These are phyloP conservation scores for Leishmania turanica DNA, from an alignment of 208 protist genomes.

Conservation along the genomic window DNA sequence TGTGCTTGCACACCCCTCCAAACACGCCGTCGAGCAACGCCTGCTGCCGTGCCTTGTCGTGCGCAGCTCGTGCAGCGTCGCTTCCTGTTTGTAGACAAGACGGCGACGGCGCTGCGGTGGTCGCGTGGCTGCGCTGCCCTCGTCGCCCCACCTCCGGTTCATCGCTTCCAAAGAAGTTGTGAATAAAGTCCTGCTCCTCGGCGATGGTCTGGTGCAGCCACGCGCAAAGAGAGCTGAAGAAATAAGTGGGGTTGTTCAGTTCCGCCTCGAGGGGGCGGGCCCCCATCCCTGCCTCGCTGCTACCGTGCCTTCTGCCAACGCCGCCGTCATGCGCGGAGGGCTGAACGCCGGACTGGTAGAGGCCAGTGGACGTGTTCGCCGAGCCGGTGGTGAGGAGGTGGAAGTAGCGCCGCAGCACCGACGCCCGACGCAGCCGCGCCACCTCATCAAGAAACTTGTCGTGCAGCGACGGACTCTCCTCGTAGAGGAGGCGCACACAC, in stretches of 20 bases:
- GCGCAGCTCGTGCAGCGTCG: constrained; percentile 8
- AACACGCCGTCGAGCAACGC: constrained; percentile 63
- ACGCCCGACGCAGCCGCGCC: constrained; percentile 60
- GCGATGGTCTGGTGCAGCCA: constrained; percentile 88
- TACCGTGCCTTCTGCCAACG: not conserved
- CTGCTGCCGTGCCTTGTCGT: constrained; percentile 21
- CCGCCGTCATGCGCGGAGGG: constrained; percentile 8
- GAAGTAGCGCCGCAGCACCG: constrained; percentile 83
- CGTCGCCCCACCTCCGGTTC: not conserved
- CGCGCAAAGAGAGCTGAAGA: constrained; percentile 84
- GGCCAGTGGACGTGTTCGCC: constrained; percentile 49
- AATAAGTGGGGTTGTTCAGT: constrained; percentile 77
- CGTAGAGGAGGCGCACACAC: constrained; percentile 59
- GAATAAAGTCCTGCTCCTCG: constrained; percentile 79
- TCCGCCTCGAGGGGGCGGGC: constrained; percentile 78
- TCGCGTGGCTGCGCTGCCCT: not conserved
- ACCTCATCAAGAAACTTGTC: constrained; percentile 74
- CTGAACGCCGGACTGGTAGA: constrained; percentile 38
- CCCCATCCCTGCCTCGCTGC: constrained; percentile 25
- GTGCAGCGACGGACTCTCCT: constrained; percentile 67
- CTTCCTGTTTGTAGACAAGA: not conserved
- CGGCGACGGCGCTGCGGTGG: not conserved
- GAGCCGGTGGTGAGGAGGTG: constrained; percentile 85
- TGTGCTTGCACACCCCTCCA: constrained; percentile 71
- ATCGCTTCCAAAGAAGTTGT: constrained; percentile 43